A percentile compares a stretch with the other conserved stretches of the same genome.
Evolutionary conservation across 371 early-diverging fungal species (phyloP).

Genomic region (Mucor mucedo): DNA sequence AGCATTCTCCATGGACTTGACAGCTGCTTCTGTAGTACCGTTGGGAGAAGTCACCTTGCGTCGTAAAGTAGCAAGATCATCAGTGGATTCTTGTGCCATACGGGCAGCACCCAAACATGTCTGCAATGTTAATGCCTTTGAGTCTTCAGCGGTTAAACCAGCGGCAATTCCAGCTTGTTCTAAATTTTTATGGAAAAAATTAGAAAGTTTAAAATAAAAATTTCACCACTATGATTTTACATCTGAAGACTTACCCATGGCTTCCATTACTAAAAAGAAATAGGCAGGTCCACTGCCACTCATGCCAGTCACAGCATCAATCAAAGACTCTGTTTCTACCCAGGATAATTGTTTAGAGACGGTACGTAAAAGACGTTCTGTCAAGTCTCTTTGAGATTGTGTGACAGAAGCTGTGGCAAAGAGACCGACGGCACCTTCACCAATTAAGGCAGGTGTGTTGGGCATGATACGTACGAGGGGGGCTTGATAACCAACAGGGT

Average conservation of each 20-base stretch:
- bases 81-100: conserved; percentile 79
- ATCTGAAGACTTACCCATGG: conserved; percentile 68
- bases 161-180: conserved; percentile 80
- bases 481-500: conserved; percentile 23
- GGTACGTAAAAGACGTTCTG: conserved; percentile 69
- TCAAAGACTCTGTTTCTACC: conserved; percentile 75
- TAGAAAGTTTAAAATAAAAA: no score
- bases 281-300: conserved; percentile 94
- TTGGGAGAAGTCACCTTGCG: conserved; percentile 91
- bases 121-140: conserved; percentile 82
- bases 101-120: conserved; percentile 91
- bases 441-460: conserved; percentile 90
- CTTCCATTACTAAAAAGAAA: conserved; percentile 91
- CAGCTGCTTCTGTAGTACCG: conserved; percentile 93
- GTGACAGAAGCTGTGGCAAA: conserved; percentile 69
- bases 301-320: conserved; percentile 91
- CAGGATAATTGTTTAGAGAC: conserved; percentile 80
- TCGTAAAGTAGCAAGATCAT: conserved; percentile 80
- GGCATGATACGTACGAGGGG: conserved; percentile 90
- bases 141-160: conserved; percentile 78
- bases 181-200: conserved; percentile 9
- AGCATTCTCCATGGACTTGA: conserved; percentile 73
- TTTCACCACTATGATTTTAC: no score
- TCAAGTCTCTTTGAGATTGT: conserved; percentile 62
- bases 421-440: conserved; percentile 88